Evolutionary conservation across 2,329 filamentous ascomycete species (phyloP).

Genomic region (Phialophora verrucosa): DNA sequence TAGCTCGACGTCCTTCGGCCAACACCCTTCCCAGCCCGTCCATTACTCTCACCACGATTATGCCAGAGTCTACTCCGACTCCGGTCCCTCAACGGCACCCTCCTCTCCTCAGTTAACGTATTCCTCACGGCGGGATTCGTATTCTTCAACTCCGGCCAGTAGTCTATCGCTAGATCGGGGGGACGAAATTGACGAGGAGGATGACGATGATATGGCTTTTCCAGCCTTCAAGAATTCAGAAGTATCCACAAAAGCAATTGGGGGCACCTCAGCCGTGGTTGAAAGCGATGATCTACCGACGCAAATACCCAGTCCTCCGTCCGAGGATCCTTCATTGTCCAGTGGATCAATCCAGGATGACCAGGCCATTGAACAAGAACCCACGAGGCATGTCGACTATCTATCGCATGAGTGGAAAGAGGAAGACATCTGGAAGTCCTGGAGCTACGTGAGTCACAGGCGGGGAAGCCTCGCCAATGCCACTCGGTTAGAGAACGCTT

Average conservation of each 20-base stretch:
- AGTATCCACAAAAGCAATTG: slow-evolving; percentile 12
- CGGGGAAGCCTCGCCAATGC: slow-evolving; percentile 79
- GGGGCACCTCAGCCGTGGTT: slow-evolving; percentile 47
- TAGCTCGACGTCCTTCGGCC: slow-evolving; percentile 27
- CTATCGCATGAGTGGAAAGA: slow-evolving; percentile 91
- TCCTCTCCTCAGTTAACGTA: slow-evolving; percentile 48
- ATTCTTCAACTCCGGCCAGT: slow-evolving; percentile 48
- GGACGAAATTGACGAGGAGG: slow-evolving; percentile 39
- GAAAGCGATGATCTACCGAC: slow-evolving; percentile 26
- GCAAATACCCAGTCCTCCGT: slow-evolving; percentile 54
- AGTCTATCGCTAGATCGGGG: slow-evolving; percentile 46
- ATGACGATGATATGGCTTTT: slow-evolving; percentile 48
- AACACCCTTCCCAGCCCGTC: slow-evolving; percentile 23
- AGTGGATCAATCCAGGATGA: slow-evolving; percentile 76
- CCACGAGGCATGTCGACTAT: slow-evolving; percentile 92
- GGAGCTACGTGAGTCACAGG: slow-evolving; percentile 88
- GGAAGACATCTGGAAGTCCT: slow-evolving; percentile 97
- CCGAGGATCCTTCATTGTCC: slow-evolving; percentile 63
- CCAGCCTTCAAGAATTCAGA: slow-evolving; percentile 48
- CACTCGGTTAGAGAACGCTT: slow-evolving; percentile 88
- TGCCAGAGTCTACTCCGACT: slow-evolving; percentile 39
- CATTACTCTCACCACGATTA: slow-evolving; percentile 32
- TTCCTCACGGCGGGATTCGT: slow-evolving; percentile 43
- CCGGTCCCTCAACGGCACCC: slow-evolving; percentile 46
- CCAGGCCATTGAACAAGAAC: slow-evolving; percentile 72